Conservation (phyloP, 2,329 filamentous ascomycete species). For the Elsinoe batatas region DNA sequence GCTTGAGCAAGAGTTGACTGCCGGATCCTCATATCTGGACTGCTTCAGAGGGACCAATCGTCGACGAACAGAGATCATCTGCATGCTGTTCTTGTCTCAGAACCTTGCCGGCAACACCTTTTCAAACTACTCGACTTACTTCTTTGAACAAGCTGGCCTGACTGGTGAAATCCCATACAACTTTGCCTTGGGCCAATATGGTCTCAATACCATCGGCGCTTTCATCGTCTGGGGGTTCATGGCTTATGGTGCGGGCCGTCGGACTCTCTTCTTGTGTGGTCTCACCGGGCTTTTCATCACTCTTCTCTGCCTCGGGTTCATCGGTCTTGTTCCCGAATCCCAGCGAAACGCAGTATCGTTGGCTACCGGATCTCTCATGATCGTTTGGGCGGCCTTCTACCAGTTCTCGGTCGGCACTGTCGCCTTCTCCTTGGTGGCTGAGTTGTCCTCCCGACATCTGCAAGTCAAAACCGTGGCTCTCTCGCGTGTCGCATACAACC, state of each 20-base stretch:
- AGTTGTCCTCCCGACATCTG: constrained; percentile 22
- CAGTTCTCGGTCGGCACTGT: constrained; percentile 41
- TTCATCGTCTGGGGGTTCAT: constrained; percentile 27
- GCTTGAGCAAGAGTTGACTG: constrained; percentile 65
- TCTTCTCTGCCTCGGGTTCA: constrained; percentile 21
- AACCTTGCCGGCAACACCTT: constrained; percentile 39
- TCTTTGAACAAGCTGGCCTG: constrained; percentile 37
- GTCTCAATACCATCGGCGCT: constrained; percentile 25
- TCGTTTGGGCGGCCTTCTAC: constrained; percentile 36
- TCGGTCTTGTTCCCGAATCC: constrained; percentile 15
- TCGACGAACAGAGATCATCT: constrained; percentile 65
- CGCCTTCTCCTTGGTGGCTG: constrained; percentile 23
- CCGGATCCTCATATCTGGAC: constrained; percentile 65
- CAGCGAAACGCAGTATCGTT: constrained; percentile 16
- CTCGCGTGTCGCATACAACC: constrained; percentile 23
- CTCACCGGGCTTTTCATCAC: constrained; percentile 15
- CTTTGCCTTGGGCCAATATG: constrained; percentile 31
- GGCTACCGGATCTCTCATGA: constrained; percentile 20
- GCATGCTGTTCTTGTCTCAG: constrained; percentile 43
- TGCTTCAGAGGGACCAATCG: constrained; percentile 74
- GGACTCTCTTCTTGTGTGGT: constrained; percentile 26
- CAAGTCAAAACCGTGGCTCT: constrained; percentile 23
- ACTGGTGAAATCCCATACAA: constrained; percentile 15
- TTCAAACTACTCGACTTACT: constrained; percentile 41
- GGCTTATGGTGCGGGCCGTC: constrained; percentile 23